Percentiles rank a stretch among this genome's conserved stretches.
These are phyloP conservation scores for Suhomyces choctaworum DNA, from an alignment of 1,139 yeast genomes.

Conservation along the genomic window DNA sequence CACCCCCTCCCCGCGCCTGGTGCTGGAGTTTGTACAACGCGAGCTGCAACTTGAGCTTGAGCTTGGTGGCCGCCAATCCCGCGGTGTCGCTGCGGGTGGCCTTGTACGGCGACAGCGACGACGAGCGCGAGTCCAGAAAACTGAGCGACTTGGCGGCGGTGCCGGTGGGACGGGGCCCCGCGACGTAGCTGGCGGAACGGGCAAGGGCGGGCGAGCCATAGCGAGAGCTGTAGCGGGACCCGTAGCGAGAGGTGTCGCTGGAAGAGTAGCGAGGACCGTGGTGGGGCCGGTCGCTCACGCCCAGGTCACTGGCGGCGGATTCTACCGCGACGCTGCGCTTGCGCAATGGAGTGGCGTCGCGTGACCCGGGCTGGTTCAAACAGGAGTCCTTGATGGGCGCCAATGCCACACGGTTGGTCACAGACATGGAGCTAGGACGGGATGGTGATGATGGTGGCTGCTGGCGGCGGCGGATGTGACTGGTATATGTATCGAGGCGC, in stretches of 20 bases:
- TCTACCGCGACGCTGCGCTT: conserved; percentile 12
- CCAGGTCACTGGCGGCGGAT: conserved; percentile 11
- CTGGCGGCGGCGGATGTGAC: neutral
- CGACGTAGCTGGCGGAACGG: conserved; percentile 7
- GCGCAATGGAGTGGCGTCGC: conserved; percentile 15
- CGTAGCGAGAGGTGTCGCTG: conserved; percentile 6
- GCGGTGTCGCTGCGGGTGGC: conserved; percentile 17
- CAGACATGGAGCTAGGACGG: conserved; percentile 11
- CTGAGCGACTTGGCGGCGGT: conserved; percentile 21
- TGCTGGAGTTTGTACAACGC: conserved; percentile 71
- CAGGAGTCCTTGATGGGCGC: conserved; percentile 37
- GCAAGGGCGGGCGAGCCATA: conserved; percentile 4
- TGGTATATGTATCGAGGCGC: conserved; percentile 8
- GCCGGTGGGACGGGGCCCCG: conserved; percentile 5
- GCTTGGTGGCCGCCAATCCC: conserved; percentile 54
- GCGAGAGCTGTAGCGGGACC: too few species aligned
- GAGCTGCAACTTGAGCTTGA: conserved; percentile 69
- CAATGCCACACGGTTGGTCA: conserved; percentile 35
- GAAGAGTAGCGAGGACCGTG: conserved; percentile 1
- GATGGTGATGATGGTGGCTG: neutral
- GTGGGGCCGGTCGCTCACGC: neutral
- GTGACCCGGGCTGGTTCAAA: conserved; percentile 26
- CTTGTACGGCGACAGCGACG: conserved; percentile 8
- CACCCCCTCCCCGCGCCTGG: conserved; percentile 2
- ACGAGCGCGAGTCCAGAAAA: conserved; percentile 24